phyloP scores from a whole-genome alignment of 768 basidiomycete genomes.

The Kwoniella pini region DNA sequence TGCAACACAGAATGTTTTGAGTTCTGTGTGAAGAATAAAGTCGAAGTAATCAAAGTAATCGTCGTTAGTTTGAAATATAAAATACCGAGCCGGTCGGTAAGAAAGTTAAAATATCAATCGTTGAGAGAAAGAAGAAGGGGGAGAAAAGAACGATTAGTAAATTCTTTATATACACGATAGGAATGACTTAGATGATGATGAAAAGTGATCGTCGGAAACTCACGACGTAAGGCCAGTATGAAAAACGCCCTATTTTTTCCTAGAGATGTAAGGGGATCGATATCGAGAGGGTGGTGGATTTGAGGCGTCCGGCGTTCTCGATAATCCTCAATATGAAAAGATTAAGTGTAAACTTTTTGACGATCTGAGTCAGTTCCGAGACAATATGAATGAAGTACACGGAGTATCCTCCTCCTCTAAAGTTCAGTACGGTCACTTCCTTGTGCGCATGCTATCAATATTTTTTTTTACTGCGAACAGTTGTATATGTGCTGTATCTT shows the following conservation, averaged over 20 bases:
- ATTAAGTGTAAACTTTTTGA: background rate
- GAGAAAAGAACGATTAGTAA: background rate
- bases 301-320: constrained; percentile 14
- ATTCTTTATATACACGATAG: constrained; percentile 6
- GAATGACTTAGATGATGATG: background rate
- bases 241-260: background rate
- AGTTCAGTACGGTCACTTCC: background rate
- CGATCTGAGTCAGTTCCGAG: constrained; percentile 25
- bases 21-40: constrained; percentile 17
- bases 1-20: constrained; percentile 8
- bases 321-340: background rate
- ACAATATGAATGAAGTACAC: background rate
- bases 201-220: constrained; percentile 13
- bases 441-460: background rate
- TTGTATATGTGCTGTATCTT: background rate
- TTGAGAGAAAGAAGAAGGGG: constrained; percentile 14
- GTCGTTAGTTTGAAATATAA: background rate
- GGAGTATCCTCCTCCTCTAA: background rate
- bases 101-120: constrained; percentile 16
- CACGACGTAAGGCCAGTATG: constrained; percentile 1
- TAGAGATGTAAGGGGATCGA: background rate
- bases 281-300: background rate
- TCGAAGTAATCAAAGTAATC: background rate
- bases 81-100: constrained; percentile 23
- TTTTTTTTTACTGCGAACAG: background rate